Conservation (phyloP, 192 early-diverging fungal genomes). For the Coemansia sp. region DNA sequence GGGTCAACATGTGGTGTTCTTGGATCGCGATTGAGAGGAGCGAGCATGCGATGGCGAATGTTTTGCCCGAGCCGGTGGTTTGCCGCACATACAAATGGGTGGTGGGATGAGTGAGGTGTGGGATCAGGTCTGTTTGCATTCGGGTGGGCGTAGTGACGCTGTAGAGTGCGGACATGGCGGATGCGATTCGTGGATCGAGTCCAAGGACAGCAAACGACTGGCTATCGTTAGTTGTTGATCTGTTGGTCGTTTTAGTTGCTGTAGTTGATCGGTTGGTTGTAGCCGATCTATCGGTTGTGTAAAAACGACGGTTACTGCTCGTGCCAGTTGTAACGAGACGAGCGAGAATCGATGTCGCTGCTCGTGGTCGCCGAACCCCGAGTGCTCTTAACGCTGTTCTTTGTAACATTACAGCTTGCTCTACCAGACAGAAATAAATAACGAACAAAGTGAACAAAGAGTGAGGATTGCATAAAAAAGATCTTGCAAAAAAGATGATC, state of each 20-base stretch:
- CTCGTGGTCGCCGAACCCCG: background rate
- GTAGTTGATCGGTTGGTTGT: too few relatives aligned
- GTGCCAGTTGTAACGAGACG: background rate
- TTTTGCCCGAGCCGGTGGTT: slow-evolving; percentile 40
- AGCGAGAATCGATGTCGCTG: background rate
- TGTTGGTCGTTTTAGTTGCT: background rate
- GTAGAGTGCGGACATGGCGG: slow-evolving; percentile 9
- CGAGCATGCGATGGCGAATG: slow-evolving; percentile 10
- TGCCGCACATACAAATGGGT: slow-evolving; percentile 23
- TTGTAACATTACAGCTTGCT: background rate
- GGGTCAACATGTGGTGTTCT: slow-evolving; percentile 8
- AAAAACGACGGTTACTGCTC: background rate
- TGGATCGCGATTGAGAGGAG: slow-evolving; percentile 20
- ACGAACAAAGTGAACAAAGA: too few relatives aligned
- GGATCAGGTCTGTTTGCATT: slow-evolving; percentile 13
- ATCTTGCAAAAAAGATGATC: too few relatives aligned
- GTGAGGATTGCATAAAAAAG: too few relatives aligned
- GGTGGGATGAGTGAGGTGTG: background rate
- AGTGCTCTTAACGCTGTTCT: background rate
- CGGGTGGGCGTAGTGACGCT: background rate
- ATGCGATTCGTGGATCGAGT: slow-evolving; percentile 5
- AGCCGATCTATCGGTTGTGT: background rate
- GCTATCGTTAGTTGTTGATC: background rate
- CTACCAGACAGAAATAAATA: too few relatives aligned
- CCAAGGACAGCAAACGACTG: slow-evolving; percentile 1